A percentile compares a stretch with the other conserved stretches of the same genome.
These are phyloP conservation scores for Globisporangium uncinulatum DNA, from an alignment of 352 stramenopile species.

Conservation along the genomic window DNA sequence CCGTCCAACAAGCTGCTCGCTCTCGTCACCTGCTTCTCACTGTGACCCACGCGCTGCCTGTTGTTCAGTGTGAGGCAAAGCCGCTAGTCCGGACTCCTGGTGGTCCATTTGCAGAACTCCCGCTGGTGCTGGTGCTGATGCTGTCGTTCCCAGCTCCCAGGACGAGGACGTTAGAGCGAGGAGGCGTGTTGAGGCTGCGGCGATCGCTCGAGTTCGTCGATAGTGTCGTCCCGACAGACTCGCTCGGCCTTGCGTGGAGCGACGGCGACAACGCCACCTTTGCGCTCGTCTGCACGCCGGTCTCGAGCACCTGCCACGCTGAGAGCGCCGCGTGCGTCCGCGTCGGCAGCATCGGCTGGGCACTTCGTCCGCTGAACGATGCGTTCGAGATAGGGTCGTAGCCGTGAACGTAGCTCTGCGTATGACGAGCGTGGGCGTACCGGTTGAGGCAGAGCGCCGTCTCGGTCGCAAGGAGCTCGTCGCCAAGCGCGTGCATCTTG, in stretches of 20 bases:
- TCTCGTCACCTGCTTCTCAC: too few relatives aligned
- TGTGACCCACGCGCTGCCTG: too few relatives aligned
- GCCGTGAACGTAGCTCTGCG: constrained; percentile 45
- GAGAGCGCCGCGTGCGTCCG: constrained; percentile 37
- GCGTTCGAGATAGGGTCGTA: constrained; percentile 68
- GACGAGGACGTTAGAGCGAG: constrained; percentile 28
- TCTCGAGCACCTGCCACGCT: constrained; percentile 46
- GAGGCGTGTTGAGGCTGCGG: background rate
- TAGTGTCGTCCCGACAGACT: background rate
- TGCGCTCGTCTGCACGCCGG: constrained; percentile 21
- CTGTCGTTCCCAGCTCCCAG: constrained; percentile 5
- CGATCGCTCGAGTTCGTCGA: too few relatives aligned
- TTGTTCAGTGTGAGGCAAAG: too few relatives aligned
- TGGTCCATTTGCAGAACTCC: too few relatives aligned
- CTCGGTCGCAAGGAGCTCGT: constrained; percentile 29
- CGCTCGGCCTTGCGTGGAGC: background rate
- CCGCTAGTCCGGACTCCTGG: too few relatives aligned
- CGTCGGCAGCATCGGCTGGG: constrained; percentile 36
- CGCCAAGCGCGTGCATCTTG: constrained; percentile 37
- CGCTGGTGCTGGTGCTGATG: too few relatives aligned
- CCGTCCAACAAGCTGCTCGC: too few relatives aligned
- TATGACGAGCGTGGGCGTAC: constrained; percentile 51
- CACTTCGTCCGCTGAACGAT: constrained; percentile 36
- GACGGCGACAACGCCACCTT: constrained; percentile 17
- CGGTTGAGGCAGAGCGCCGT: constrained; percentile 55